Conservation (phyloP, 495 filamentous ascomycete species). For the Clohesyomyces aquaticus region DNA sequence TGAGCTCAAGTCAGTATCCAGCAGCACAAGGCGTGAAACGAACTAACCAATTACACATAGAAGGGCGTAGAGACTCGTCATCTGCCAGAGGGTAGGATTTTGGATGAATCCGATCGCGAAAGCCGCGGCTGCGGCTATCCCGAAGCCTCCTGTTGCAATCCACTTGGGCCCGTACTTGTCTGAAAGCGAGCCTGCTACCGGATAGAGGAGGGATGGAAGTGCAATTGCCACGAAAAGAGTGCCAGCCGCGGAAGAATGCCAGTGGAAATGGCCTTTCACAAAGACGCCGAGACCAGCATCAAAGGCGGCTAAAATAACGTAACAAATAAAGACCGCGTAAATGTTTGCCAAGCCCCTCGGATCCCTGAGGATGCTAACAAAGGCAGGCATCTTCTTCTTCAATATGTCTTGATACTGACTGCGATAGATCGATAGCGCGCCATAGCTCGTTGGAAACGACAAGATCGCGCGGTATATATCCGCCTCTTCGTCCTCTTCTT, state of each 20-base stretch:
- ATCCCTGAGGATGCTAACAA: neutral
- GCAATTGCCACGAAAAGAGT: slow-evolving; percentile 11
- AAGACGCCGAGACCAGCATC: slow-evolving; percentile 13
- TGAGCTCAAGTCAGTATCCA: no score
- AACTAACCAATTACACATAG: neutral
- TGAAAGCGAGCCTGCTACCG: slow-evolving; percentile 6
- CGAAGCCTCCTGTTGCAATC: slow-evolving; percentile 5
- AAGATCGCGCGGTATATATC: slow-evolving; percentile 1
- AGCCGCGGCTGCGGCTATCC: neutral
- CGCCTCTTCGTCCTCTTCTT: slow-evolving; percentile 11
- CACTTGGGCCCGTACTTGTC: slow-evolving; percentile 8
- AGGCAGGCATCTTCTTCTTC: neutral
- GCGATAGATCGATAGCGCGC: neutral
- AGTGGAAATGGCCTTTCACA: slow-evolving; percentile 15
- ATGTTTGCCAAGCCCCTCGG: slow-evolving; percentile 7
- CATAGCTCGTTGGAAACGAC: neutral
- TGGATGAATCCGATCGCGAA: slow-evolving; percentile 10
- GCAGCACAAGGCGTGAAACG: no score
- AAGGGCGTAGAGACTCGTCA: slow-evolving; percentile 10
- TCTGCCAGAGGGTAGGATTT: slow-evolving; percentile 4
- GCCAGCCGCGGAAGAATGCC: slow-evolving; percentile 6
- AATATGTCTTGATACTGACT: no score
- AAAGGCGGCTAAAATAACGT: slow-evolving; percentile 6
- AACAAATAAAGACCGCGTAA: slow-evolving; percentile 10
- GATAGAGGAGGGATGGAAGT: slow-evolving; percentile 13